Evolutionary conservation across 2,329 filamentous ascomycete genomes (phyloP), one percentile per base, ranked within the genome.

Genomic region (Colletotrichum paranaense): DNA sequence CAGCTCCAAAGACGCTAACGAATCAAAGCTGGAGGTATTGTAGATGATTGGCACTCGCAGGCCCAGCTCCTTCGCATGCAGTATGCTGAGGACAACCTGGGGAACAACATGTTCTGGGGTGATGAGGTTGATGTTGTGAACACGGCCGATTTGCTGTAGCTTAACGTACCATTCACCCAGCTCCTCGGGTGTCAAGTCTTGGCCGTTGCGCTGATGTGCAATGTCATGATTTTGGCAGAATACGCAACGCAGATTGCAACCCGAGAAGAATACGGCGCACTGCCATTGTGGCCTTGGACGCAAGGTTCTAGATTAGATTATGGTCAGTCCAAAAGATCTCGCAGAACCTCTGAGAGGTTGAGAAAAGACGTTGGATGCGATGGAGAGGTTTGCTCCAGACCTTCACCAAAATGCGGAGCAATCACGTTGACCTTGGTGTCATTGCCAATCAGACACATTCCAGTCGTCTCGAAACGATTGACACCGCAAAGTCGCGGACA

Each of bases 111-210:
- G 95, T 80, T 97, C 94, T 0, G 94, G 94, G 0, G 94, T 97
- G 71, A 97, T 89, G 26, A 96, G 89, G 81, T 97, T 97, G 86
- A 97, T 95, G 80, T 97, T 97, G 84, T 97, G 94, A n/a, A 94
- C 93, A 9, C 88, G 84, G n/a, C 94, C 94, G 2, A 94, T 88
- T 32, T 94, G 87, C 80, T 97, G 94, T 56, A 97, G 84, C 83
- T 97, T 97, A 70, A 97, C 78, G 82, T 93, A 95, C 94, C 94
- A 97, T 66, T 93, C 91, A 5, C 89, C 94, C 5, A 97, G 88
- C 79, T 95, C 89, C 80, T 95, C 93, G 0, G 94, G 93, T 0
- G 92, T 93, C 35, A 97, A 84, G 76, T 95, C 92, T 82, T 94
- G 93, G 1, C 94, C 94, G 58, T 94, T 94, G n/a, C 91, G 89